These are phyloP conservation scores for Umbilicus rupestris DNA, from an alignment of 164 flowering plant genomes.

Conservation along the genomic window DNA sequence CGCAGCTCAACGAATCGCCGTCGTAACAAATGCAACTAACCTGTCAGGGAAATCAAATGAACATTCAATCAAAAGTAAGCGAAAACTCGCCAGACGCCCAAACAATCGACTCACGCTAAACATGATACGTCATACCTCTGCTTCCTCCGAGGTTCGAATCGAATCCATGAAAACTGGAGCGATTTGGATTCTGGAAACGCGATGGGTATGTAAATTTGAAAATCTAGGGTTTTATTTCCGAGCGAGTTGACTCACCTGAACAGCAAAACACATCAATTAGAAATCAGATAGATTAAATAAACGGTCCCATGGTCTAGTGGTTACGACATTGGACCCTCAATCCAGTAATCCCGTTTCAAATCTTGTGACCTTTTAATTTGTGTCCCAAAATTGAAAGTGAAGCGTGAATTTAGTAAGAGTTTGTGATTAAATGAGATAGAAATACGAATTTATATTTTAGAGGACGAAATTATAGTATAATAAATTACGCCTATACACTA, in stretches of 20 bases:
- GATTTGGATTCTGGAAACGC: not conserved
- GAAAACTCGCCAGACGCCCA: not conserved
- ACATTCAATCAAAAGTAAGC: not conserved
- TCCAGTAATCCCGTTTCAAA: constrained; percentile 58
- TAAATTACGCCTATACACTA: no score
- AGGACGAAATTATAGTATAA: no score
- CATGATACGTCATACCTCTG: not conserved
- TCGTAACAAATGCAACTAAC: not conserved
- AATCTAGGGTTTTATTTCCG: constrained; percentile 1
- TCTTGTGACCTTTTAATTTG: constrained; percentile 10
- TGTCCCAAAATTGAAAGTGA: no score
- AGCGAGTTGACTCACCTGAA: constrained; percentile 3
- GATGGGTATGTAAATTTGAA: not conserved
- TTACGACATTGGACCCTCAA: constrained; percentile 96
- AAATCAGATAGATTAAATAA: no score
- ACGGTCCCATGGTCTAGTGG: constrained; percentile 64
- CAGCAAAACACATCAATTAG: not conserved
- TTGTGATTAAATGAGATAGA: no score
- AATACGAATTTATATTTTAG: no score
- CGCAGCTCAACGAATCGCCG: not conserved
- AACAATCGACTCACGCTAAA: not conserved
- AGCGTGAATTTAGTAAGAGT: no score
- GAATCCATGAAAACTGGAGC: not conserved
- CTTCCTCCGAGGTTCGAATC: not conserved
- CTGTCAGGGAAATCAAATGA: not conserved